Base-by-base conservation (phyloP, 1,139 yeast genomes). In the Suhomyces choctaworum region DNA sequence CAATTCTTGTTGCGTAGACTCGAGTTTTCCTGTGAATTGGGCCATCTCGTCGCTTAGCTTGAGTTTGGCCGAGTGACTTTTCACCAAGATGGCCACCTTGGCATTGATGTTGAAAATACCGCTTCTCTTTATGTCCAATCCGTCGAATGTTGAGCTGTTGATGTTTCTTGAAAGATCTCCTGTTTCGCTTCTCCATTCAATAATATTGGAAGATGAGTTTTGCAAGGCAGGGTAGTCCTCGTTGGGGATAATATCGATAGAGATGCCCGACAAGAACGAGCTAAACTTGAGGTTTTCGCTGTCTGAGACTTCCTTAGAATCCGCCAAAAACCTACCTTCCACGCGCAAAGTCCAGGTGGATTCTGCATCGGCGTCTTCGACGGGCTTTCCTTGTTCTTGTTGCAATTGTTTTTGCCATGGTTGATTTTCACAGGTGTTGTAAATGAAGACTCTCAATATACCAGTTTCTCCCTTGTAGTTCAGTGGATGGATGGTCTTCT, bases 1-100 rank as follows among this genome's bases (percentile, higher is more conserved):
- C 25, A 94, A 83, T 39, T 87, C 96, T 40, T 92, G 92, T 56
- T 89, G 89, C 5, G 95, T 82, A 28, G 86, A 82, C 56, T 87
- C 95, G 24, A 71, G 67, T 33, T 80, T 73, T 10, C 97, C 97
- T 16, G 87, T 66, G 32, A 92, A 70, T 29, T 76, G 74, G 3
- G 90, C 70, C 60, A 92, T 71, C 22, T 64, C 63, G 21, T 77
- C 80, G 13, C 82, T 77, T 29, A 89, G 73, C 51, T 72, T 78
- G 44, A 87, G 73, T 50, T 74, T 77, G 1, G 62, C 45, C 1
- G 61, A 79, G 71, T 45, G 95, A 79, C 82, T 86, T 56, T 85
- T 88, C 32, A 88, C 81, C 60, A 90, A 87, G 42, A 92, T 70
- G 7, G 90, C 85, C 39, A 92, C 81, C 42, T 78, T 80, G 34